phyloP scores from a whole-genome alignment of 2,329 filamentous ascomycete genomes.

The Fusarium annulatum region DNA sequence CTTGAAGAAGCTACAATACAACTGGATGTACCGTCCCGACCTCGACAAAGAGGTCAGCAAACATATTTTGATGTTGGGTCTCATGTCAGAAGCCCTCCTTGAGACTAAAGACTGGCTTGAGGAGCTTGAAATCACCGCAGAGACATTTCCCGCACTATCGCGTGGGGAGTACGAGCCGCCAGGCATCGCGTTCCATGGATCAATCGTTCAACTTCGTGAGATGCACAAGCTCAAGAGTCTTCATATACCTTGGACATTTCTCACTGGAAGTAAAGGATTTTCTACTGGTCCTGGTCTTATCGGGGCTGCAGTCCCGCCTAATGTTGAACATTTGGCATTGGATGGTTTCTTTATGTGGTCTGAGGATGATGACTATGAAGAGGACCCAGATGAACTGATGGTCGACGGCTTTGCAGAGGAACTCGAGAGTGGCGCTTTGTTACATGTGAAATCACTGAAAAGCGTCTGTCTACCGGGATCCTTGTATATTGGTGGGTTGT shows the following conservation, averaged over 20 bases:
- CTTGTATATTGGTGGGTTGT: rapidly evolving
- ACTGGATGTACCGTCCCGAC: constrained; percentile 12
- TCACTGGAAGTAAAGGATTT: not conserved
- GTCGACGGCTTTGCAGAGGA: not conserved
- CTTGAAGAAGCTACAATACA: not conserved
- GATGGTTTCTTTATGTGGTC: not conserved
- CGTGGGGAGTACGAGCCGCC: not conserved
- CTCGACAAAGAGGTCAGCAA: not conserved
- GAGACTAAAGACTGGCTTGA: not conserved
- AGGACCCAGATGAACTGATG: not conserved
- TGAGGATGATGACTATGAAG: not conserved
- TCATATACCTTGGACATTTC: not conserved
- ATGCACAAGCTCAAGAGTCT: not conserved
- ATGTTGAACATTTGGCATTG: not conserved
- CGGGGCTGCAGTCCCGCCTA: not conserved
- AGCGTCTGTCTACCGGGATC: not conserved
- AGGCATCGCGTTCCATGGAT: not conserved
- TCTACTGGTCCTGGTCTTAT: not conserved
- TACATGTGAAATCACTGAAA: not conserved
- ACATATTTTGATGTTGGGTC: not conserved
- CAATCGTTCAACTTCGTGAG: not conserved
- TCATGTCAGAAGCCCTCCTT: not conserved
- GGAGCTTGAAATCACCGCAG: not conserved
- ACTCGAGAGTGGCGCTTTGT: not conserved
- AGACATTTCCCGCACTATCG: rapidly evolving